Percentiles rank a stretch among this genome's conserved stretches.
Conservation (phyloP, 352 stramenopile genomes). For the Globisporangium nodosum region DNA sequence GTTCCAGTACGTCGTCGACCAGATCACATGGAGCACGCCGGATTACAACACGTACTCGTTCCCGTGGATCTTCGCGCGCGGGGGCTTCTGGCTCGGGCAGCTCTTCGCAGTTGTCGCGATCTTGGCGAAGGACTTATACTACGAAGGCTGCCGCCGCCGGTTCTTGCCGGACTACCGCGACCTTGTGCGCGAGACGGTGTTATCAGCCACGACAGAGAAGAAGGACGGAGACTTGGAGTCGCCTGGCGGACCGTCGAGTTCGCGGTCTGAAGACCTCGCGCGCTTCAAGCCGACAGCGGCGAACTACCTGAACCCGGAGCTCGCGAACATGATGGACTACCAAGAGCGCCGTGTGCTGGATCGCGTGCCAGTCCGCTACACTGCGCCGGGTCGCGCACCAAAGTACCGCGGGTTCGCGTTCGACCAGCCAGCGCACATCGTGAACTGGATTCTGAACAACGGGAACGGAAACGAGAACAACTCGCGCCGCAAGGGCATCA, state of each 20-base stretch:
- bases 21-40: conserved; percentile 42
- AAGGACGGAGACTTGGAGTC: background rate
- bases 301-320: conserved; percentile 58
- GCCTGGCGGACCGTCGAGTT: conserved; percentile 3
- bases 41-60: conserved; percentile 76
- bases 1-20: conserved; percentile 64
- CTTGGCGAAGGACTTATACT: conserved; percentile 66
- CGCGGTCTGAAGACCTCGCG: conserved; percentile 25
- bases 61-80: conserved; percentile 63
- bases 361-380: conserved; percentile 33
- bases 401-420: conserved; percentile 83
- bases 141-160: conserved; percentile 53
- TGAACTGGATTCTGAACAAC: conserved; percentile 69
- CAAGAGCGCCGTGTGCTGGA: conserved; percentile 63
- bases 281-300: conserved; percentile 42
- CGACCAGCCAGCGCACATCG: conserved; percentile 64
- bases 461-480: conserved; percentile 27
- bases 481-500: conserved; percentile 50
- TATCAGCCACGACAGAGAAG: conserved; percentile 13
- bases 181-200: conserved; percentile 53
- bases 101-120: conserved; percentile 62
- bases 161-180: conserved; percentile 71
- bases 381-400: conserved; percentile 34
- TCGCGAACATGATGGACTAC: conserved; percentile 77
- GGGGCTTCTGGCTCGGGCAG: conserved; percentile 73